Percentiles rank a stretch among this genome's conserved stretches.
Evolutionary conservation across 139 green algal genomes (phyloP).

Genomic region (Tetradesmus lagerheimii): DNA sequence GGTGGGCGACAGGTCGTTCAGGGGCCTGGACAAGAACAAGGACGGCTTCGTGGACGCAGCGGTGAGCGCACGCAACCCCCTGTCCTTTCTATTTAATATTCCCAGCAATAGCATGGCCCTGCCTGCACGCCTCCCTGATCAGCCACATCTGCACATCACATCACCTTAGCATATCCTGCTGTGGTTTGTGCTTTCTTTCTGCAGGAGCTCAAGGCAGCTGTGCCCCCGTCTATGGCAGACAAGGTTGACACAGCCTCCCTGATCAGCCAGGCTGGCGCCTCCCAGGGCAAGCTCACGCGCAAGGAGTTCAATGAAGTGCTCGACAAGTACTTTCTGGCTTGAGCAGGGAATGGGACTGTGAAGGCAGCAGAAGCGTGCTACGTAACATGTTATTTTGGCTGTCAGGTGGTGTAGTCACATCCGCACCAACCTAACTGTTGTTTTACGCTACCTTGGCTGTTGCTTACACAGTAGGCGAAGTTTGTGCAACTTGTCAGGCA

Average conservation of each 20-base stretch:
- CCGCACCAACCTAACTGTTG: too few species aligned
- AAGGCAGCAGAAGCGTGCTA: not conserved
- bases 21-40: conserved; percentile 33
- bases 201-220: conserved; percentile 3
- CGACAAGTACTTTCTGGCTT: conserved; percentile 48
- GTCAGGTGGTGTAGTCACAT: too few species aligned
- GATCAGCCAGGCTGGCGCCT: not conserved
- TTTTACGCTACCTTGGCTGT: too few species aligned
- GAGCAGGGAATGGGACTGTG: not conserved
- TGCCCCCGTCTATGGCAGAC: not conserved
- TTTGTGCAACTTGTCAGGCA: too few species aligned
- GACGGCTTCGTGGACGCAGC: conserved; percentile 41
- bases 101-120: too few species aligned
- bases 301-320: conserved; percentile 48
- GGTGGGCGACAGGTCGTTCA: too few species aligned
- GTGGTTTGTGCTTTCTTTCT: not conserved
- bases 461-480: too few species aligned
- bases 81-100: too few species aligned
- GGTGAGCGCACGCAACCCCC: not conserved
- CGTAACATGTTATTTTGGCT: not conserved
- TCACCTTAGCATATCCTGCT: not conserved
- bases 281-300: conserved; percentile 25
- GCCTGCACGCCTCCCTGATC: too few species aligned
- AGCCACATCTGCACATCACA: too few species aligned
- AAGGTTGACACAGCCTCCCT: conserved; percentile 25